A percentile compares a stretch with the other conserved stretches of the same genome.
phyloP scores from a whole-genome alignment of 2,329 filamentous ascomycete species.

The Beauveria australis region DNA sequence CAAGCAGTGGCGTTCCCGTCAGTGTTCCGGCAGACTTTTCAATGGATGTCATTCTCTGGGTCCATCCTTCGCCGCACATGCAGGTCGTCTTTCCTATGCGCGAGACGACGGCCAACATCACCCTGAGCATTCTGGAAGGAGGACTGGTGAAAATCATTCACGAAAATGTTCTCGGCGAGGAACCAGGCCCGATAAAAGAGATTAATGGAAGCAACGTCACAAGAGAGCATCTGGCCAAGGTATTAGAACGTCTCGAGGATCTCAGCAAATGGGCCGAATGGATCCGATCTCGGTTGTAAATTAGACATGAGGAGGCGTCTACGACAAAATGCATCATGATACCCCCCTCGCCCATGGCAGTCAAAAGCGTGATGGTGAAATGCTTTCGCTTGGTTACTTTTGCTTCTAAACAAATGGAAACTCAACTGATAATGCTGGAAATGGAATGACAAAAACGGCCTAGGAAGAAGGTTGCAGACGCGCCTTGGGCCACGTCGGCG shows the following conservation, averaged over 20 bases:
- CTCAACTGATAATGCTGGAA: neutral
- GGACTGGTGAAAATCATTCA: slow-evolving; percentile 49
- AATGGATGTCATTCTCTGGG: slow-evolving; percentile 46
- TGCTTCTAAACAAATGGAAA: slow-evolving; percentile 1
- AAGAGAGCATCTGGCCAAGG: slow-evolving; percentile 34
- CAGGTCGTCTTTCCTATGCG: slow-evolving; percentile 47
- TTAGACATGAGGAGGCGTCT: slow-evolving; percentile 2
- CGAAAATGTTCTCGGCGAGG: slow-evolving; percentile 39
- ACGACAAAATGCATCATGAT: neutral
- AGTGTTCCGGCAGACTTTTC: slow-evolving; percentile 18
- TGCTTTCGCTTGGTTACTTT: neutral
- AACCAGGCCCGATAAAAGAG: slow-evolving; percentile 25
- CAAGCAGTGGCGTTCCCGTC: neutral
- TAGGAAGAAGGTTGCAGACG: neutral
- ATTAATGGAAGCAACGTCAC: slow-evolving; percentile 19
- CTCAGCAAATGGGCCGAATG: slow-evolving; percentile 46
- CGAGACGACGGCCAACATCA: slow-evolving; percentile 41
- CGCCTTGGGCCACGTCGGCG: slow-evolving; percentile 9
- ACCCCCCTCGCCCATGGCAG: neutral
- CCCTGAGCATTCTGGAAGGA: slow-evolving; percentile 51
- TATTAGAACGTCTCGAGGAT: slow-evolving; percentile 43
- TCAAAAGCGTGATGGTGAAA: neutral
- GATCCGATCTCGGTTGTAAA: slow-evolving; percentile 34
- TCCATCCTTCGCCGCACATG: slow-evolving; percentile 40
- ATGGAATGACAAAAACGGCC: neutral